Conservation (phyloP, 768 basidiomycete genomes). For the Ephemerocybe angulata region DNA sequence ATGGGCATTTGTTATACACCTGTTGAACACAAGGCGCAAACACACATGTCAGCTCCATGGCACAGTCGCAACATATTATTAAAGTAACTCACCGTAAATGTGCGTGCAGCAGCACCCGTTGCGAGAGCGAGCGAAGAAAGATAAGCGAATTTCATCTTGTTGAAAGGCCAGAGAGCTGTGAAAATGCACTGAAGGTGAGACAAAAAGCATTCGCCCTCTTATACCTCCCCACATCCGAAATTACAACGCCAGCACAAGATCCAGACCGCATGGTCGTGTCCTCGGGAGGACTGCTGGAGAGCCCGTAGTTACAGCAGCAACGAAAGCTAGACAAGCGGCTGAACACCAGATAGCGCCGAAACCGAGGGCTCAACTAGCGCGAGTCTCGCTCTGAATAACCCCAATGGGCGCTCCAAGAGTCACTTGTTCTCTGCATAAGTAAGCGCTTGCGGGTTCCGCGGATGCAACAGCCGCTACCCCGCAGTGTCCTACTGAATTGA, state of each 20-base stretch:
- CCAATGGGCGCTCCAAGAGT: not conserved
- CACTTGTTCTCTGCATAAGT: not conserved
- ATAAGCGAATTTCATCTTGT: slow-evolving; percentile 9
- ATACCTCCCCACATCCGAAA: not conserved
- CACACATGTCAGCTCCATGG: not conserved
- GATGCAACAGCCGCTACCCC: not conserved
- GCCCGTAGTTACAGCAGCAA: not conserved
- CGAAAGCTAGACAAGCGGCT: not conserved
- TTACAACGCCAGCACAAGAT: not conserved
- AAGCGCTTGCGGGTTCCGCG: not conserved
- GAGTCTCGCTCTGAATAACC: not conserved
- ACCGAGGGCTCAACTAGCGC: not conserved
- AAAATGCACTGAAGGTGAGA: not conserved
- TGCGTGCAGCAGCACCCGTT: slow-evolving; percentile 20
- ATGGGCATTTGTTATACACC: slow-evolving; percentile 61
- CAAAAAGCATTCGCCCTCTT: not conserved
- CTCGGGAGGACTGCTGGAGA: not conserved
- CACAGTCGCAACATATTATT: not conserved
- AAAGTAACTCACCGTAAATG: slow-evolving; percentile 42
- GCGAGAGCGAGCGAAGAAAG: slow-evolving; percentile 6
- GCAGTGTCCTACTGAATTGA: not conserved
- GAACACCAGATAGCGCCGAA: not conserved
- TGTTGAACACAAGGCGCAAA: slow-evolving; percentile 10
- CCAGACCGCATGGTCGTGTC: not conserved
- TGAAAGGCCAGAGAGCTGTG: too few species aligned